phyloP scores from a whole-genome alignment of 768 basidiomycete species.

The Rhizopogon sp. region DNA sequence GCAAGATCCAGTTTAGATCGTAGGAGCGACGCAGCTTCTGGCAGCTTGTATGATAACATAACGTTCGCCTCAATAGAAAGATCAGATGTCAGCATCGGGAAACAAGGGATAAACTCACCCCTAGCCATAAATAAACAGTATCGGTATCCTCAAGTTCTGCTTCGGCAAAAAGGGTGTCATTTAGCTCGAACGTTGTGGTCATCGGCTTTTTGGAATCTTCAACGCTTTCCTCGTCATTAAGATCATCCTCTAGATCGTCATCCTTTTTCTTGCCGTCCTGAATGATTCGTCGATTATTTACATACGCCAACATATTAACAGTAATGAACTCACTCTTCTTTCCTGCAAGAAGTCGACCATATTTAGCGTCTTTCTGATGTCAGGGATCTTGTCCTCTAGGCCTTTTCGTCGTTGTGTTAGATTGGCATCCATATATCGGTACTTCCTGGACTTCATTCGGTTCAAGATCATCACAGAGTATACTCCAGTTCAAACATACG shows the following conservation, averaged over 20 bases:
- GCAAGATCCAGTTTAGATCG: constrained; percentile 71
- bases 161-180: constrained; percentile 92
- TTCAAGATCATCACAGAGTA: constrained; percentile 10
- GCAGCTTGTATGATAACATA: constrained; percentile 91
- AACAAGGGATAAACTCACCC: constrained; percentile 48
- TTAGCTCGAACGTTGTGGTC: constrained; percentile 88
- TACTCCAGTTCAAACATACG: constrained; percentile 49
- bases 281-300: neutral
- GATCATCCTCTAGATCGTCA: constrained; percentile 51
- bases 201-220: constrained; percentile 43
- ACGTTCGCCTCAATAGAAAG: constrained; percentile 74
- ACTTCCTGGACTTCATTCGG: constrained; percentile 66
- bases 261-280: constrained; percentile 57
- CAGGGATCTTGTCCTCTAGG: constrained; percentile 92
- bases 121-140: constrained; percentile 92
- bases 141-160: constrained; percentile 85
- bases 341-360: constrained; percentile 84
- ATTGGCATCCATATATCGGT: constrained; percentile 95
- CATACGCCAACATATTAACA: neutral
- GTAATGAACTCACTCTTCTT: constrained; percentile 47
- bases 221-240: constrained; percentile 44
- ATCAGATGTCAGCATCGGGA: neutral
- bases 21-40: constrained; percentile 71
- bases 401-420: constrained; percentile 71
- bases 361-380: constrained; percentile 85